phyloP scores from a whole-genome alignment of 805 yeast species.

The Wickerhamomyces sydowiorum region DNA sequence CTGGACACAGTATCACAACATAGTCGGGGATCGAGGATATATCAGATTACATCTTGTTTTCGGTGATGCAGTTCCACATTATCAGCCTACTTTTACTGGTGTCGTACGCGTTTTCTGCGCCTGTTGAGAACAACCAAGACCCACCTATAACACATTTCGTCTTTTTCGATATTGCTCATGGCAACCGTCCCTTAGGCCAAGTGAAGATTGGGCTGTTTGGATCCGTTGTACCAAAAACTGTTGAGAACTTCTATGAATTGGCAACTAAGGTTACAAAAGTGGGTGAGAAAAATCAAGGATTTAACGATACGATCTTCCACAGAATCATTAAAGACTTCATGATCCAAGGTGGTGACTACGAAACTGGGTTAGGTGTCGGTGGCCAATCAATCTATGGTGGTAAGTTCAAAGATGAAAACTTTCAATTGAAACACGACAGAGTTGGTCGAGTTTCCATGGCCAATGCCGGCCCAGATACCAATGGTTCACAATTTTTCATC shows the following conservation, averaged over 20 bases:
- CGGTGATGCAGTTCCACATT: conserved; percentile 8
- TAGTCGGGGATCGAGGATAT: background rate
- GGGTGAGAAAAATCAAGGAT: conserved; percentile 30
- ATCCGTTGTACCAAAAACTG: conserved; percentile 57
- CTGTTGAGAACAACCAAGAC: conserved; percentile 9
- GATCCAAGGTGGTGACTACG: conserved; percentile 87
- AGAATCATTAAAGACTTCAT: conserved; percentile 67
- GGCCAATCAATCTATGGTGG: conserved; percentile 77
- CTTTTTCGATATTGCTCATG: conserved; percentile 17
- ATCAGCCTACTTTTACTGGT: conserved; percentile 5
- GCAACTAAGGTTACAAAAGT: conserved; percentile 31
- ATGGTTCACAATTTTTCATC: conserved; percentile 68
- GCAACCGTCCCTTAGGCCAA: conserved; percentile 17
- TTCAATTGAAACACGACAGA: conserved; percentile 59
- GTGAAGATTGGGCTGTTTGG: conserved; percentile 62
- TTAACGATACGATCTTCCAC: conserved; percentile 62
- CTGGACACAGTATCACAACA: too few relatives aligned
- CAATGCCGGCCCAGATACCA: conserved; percentile 61
- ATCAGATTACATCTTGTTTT: background rate
- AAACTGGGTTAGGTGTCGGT: conserved; percentile 60
- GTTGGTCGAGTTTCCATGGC: conserved; percentile 70
- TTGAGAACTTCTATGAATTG: conserved; percentile 48
- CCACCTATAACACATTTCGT: conserved; percentile 24
- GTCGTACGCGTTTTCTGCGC: conserved; percentile 5
- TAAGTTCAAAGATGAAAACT: conserved; percentile 73